These are phyloP conservation scores for Vickermania spadyakhi DNA, from an alignment of 208 protist species.

Conservation along the genomic window DNA sequence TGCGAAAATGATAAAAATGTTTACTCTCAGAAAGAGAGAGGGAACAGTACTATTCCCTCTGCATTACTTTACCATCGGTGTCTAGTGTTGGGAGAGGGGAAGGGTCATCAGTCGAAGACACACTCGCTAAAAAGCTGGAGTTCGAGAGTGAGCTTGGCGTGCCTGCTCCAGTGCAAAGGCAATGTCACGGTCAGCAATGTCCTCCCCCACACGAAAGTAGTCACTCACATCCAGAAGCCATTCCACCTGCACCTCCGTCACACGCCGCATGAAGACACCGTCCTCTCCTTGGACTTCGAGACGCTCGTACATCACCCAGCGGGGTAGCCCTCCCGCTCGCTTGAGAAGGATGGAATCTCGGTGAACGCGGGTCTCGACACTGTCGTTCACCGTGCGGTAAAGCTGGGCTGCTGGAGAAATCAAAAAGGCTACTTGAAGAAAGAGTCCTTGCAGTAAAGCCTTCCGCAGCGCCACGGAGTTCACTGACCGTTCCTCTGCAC, in stretches of 20 bases:
- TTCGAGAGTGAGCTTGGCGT: background rate
- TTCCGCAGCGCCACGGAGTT: constrained; percentile 66
- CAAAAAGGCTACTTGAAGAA: constrained; percentile 68
- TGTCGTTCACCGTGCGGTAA: constrained; percentile 64
- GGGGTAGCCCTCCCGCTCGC: constrained; percentile 8
- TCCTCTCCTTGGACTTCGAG: constrained; percentile 73
- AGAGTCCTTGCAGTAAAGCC: constrained; percentile 78
- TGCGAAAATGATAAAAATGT: too few relatives aligned
- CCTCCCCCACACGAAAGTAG: constrained; percentile 39
- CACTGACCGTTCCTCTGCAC: constrained; percentile 22
- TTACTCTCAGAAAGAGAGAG: too few relatives aligned
- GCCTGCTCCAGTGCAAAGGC: constrained; percentile 23
- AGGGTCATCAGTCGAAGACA: too few relatives aligned
- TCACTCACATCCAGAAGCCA: constrained; percentile 72
- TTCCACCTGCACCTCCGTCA: constrained; percentile 50
- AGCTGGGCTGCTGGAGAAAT: constrained; percentile 4
- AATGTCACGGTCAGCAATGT: constrained; percentile 68
- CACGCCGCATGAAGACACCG: constrained; percentile 54
- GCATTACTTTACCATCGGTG: too few relatives aligned
- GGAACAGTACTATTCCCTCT: too few relatives aligned
- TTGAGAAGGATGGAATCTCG: constrained; percentile 31
- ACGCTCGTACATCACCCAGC: constrained; percentile 80
- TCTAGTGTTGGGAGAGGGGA: too few relatives aligned
- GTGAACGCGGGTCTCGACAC: constrained; percentile 29
- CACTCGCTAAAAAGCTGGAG: too few relatives aligned